phyloP scores from a whole-genome alignment of 495 filamentous ascomycete genomes.

The Bathelium albidoporum region DNA sequence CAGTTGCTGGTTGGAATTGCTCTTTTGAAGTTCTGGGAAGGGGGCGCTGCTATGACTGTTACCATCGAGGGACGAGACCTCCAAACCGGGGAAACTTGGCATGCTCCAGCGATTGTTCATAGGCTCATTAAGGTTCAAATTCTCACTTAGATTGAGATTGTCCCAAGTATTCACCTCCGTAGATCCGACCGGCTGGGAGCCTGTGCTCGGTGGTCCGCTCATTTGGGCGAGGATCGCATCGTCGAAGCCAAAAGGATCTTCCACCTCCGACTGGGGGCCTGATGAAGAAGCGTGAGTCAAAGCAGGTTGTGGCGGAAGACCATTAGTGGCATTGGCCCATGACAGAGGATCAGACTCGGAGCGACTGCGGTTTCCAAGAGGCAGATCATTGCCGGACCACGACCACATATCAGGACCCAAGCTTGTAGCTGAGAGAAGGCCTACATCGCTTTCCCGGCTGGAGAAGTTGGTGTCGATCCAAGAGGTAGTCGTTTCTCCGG shows the following conservation, averaged over 20 bases:
- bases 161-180: not conserved
- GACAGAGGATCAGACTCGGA: slow-evolving; percentile 15
- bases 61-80: not conserved
- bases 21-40: not conserved
- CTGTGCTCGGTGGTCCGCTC: not conserved
- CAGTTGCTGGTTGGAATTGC: not conserved
- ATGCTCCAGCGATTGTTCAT: slow-evolving; percentile 2
- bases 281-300: slow-evolving; percentile 27
- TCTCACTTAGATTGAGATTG: not conserved
- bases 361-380: slow-evolving; percentile 10
- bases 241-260: slow-evolving; percentile 14
- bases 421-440: not conserved
- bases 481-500: not conserved
- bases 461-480: slow-evolving; percentile 5
- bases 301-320: slow-evolving; percentile 21
- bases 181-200: not conserved
- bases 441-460: not conserved
- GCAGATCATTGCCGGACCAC: slow-evolving; percentile 3
- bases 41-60: not conserved
- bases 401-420: not conserved
- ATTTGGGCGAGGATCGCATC: not conserved
- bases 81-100: not conserved
- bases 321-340: slow-evolving; percentile 11
- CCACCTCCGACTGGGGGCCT: slow-evolving; percentile 28
- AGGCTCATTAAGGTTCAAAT: not conserved